Evolutionary conservation across 2,329 filamentous ascomycete species (phyloP), one percentile per base, ranked within the genome.

Genomic region (Neofusicoccum cordaticola): DNA sequence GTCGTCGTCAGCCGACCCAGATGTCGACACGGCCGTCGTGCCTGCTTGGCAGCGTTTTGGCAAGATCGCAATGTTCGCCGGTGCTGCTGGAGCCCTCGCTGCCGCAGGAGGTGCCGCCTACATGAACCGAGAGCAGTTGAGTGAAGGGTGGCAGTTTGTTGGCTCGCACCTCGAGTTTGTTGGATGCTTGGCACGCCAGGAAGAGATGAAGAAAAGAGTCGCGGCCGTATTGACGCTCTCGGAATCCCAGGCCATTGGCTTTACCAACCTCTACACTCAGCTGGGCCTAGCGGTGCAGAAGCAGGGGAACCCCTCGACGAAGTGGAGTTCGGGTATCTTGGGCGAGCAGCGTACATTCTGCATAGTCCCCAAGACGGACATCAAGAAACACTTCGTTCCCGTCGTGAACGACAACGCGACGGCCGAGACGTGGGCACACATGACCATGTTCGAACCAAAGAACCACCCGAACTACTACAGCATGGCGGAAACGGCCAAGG

Each of bases 151-250:
- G 80, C 82, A 82, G 9, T 98, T 93, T 93, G 91, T 91, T 13
- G 87, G 90, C 15, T 95, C 91, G 41, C 95, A 99, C 77, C 86
- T 99, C 31, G 91, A 95, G 76, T 99, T 98, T 72, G 91, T 98
- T 1, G 92, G 93, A 2, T 96, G 92, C 72, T 84, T 99, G 7
- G 90, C 91, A 53, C 88, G 91, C n/a, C 88, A 87, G 4, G 90
- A 93, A 70, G 93, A 97, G 73, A 81, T 98, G 68, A 88, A 88
- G 69, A 85, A 87, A 72, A 87, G 95, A 37, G 83, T 97, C 9
- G 80, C 82, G n/a, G 84, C 81, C 66, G 82, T 97, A 74, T 82
- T 86, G n/a, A 82, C 83, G 65, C 80, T 93, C 19, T 83, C 87
- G 39, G 76, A 81, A 51, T 86, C 90, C 65, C 84, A 91, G 13